These are phyloP conservation scores for Astragalus membranaceus DNA, from an alignment of 306 rosid genomes.

Conservation along the genomic window DNA sequence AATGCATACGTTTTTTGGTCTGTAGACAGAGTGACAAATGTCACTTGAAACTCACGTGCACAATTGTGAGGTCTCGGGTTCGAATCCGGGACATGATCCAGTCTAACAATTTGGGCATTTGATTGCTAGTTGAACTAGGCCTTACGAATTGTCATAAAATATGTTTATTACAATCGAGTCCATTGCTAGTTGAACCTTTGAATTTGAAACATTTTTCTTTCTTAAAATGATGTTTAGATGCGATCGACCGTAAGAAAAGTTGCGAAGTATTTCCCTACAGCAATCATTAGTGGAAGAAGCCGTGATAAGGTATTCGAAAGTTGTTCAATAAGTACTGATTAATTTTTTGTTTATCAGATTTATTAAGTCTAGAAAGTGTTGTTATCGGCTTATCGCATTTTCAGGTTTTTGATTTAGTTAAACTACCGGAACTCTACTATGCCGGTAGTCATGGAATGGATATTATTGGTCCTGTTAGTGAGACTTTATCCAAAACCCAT, in stretches of 20 bases:
- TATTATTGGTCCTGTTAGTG: constrained; percentile 59
- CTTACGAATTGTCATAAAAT: background rate
- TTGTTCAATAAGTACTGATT: background rate
- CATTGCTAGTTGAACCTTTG: background rate
- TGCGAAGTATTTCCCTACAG: constrained; percentile 68
- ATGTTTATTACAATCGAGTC: background rate
- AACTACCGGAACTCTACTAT: constrained; percentile 88
- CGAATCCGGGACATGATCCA: too few relatives aligned
- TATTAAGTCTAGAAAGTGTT: constrained; percentile 4
- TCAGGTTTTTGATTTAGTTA: constrained; percentile 81
- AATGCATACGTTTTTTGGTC: background rate
- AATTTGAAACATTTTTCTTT: background rate
- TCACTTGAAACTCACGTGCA: too few relatives aligned
- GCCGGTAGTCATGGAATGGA: constrained; percentile 99
- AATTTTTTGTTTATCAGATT: background rate
- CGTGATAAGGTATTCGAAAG: constrained; percentile 58
- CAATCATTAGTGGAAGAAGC: constrained; percentile 89
- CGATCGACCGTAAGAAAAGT: constrained; percentile 56
- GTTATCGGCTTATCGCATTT: background rate
- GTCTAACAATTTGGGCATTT: too few relatives aligned
- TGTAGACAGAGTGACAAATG: too few relatives aligned
- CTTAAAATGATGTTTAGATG: constrained; percentile 49
- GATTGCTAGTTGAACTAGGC: too few relatives aligned
- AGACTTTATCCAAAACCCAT: constrained; percentile 29
- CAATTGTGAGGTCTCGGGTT: too few relatives aligned